Evolutionary conservation across 371 early-diverging fungal genomes (phyloP).

Genomic region (Apophysomyces elegans): DNA sequence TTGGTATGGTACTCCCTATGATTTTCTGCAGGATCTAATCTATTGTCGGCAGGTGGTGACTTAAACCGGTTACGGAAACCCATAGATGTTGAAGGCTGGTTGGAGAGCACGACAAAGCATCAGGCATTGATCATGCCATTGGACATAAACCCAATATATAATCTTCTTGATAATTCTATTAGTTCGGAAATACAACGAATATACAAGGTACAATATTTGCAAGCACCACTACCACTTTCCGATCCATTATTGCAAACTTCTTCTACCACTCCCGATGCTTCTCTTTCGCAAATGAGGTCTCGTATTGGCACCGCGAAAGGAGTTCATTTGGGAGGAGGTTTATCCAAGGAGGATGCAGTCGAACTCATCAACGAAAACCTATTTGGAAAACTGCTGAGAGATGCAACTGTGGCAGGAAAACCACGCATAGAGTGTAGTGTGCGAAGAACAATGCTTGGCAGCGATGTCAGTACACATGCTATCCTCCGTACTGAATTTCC

Average conservation of each 20-base stretch:
- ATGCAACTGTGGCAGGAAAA: not conserved
- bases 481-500: not conserved
- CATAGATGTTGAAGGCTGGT: not conserved
- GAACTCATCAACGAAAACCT: not conserved
- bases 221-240: not conserved
- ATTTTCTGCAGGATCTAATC: not conserved
- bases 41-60: not conserved
- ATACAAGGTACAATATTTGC: not conserved
- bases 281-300: not conserved
- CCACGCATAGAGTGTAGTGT: constrained; percentile 1
- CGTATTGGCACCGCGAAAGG: constrained; percentile 6
- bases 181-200: not conserved
- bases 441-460: constrained; percentile 1
- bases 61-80: not conserved
- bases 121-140: not conserved
- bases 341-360: not conserved
- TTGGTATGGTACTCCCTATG: not conserved
- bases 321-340: not conserved
- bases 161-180: not conserved
- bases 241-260: not conserved
- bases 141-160: not conserved
- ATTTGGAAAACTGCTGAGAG: not conserved
- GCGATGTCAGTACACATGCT: not conserved
- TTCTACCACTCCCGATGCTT: not conserved
- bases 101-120: not conserved